Conservation (phyloP, 371 early-diverging fungal genomes). For the Saksenaea vasiformis region DNA sequence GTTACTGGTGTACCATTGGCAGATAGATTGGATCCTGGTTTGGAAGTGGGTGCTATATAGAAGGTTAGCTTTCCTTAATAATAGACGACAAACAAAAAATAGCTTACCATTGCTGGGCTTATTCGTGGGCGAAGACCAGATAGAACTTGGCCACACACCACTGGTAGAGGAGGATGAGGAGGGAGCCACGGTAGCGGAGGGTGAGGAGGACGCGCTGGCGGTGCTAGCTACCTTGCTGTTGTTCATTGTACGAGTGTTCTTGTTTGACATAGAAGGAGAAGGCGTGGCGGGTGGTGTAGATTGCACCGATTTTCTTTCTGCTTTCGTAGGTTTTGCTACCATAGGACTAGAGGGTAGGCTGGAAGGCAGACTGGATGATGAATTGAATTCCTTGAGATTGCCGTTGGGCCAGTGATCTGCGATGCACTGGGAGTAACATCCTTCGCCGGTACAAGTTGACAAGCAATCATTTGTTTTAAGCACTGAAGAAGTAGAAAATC, state of each 20-base stretch:
- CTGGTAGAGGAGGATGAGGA: constrained; percentile 3
- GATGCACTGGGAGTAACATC: constrained; percentile 36
- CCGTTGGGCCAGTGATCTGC: constrained; percentile 37
- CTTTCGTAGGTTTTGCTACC: not conserved
- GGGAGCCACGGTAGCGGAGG: not conserved
- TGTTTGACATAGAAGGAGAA: constrained; percentile 7
- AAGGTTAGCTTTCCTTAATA: not conserved
- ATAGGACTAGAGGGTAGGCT: not conserved
- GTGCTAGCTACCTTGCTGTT: not conserved
- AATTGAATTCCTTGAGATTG: constrained; percentile 1
- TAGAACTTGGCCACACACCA: constrained; percentile 6
- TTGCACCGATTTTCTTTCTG: too few relatives aligned
- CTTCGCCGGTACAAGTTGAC: constrained; percentile 17
- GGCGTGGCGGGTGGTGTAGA: not conserved
- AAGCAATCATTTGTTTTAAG: constrained; percentile 30
- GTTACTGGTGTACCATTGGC: not conserved
- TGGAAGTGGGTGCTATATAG: not conserved
- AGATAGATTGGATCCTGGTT: not conserved
- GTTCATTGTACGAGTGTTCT: constrained; percentile 1
- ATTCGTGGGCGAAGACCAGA: not conserved
- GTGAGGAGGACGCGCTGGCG: not conserved
- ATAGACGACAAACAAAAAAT: not conserved
- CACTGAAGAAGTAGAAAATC: constrained; percentile 17
- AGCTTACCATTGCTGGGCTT: constrained; percentile 9
- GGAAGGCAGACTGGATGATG: not conserved